Conservation (phyloP, 192 early-diverging fungal genomes). For the Backusella sp. region DNA sequence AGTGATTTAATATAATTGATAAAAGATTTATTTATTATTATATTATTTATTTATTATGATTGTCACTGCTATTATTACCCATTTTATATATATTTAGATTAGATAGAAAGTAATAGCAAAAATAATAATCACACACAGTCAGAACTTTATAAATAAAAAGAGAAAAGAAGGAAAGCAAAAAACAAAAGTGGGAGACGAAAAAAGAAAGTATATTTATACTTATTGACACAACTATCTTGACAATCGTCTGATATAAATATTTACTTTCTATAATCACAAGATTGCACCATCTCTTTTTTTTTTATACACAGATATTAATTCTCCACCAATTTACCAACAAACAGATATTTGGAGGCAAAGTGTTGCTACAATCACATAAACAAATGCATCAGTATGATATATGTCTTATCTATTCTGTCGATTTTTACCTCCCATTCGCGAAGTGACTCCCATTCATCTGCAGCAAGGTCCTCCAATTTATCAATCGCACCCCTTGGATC, state of each 20-base stretch:
- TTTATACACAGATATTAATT: slow-evolving; percentile 29
- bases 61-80: background rate
- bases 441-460: slow-evolving; percentile 73
- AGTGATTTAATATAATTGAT: background rate
- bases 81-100: background rate
- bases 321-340: slow-evolving; percentile 66
- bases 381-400: background rate
- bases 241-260: slow-evolving; percentile 12
- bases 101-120: background rate
- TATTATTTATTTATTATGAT: background rate
- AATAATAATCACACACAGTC: background rate
- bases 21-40: too few species aligned
- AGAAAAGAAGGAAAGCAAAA: slow-evolving; percentile 6
- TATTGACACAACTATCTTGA: slow-evolving; percentile 14
- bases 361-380: slow-evolving; percentile 32
- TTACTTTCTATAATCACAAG: slow-evolving; percentile 18
- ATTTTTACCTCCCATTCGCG: slow-evolving; percentile 66
- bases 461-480: slow-evolving; percentile 68
- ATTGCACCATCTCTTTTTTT: background rate
- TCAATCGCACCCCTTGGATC: slow-evolving; percentile 74
- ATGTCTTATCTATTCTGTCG: background rate
- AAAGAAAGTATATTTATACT: slow-evolving; percentile 3
- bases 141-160: background rate
- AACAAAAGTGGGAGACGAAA: background rate
- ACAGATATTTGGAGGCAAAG: slow-evolving; percentile 78